A percentile compares a stretch with the other conserved stretches of the same genome.
These are phyloP conservation scores for Pulveroboletus sp. DNA, from an alignment of 768 basidiomycete genomes.

Conservation along the genomic window DNA sequence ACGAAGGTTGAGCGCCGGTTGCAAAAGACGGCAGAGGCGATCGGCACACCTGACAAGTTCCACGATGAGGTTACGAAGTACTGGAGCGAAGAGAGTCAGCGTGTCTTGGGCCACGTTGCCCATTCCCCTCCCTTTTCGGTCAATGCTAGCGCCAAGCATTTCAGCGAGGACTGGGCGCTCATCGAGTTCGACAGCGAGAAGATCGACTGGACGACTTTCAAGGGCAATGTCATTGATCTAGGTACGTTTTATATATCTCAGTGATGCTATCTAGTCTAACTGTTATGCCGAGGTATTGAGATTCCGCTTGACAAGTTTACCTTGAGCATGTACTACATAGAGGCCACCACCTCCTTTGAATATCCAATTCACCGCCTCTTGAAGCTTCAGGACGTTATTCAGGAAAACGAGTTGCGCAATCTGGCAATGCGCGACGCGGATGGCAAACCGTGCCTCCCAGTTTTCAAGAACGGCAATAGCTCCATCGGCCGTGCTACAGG, in stretches of 20 bases:
- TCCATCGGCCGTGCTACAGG: background rate
- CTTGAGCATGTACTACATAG: too few relatives aligned
- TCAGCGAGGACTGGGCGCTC: background rate
- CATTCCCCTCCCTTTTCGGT: background rate
- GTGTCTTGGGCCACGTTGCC: background rate
- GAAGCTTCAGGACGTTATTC: background rate
- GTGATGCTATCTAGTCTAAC: background rate
- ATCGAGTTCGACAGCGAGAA: background rate
- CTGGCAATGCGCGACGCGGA: background rate
- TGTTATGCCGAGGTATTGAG: background rate
- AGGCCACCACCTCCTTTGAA: background rate
- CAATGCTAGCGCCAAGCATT: background rate
- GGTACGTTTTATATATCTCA: background rate
- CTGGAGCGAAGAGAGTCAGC: background rate
- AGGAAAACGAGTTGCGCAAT: background rate
- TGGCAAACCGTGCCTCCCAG: background rate
- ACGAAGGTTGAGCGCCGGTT: too few relatives aligned
- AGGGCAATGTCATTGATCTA: background rate
- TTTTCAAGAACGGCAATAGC: background rate
- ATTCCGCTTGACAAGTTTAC: too few relatives aligned
- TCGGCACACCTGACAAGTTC: too few relatives aligned
- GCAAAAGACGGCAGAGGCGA: too few relatives aligned
- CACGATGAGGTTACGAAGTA: too few relatives aligned
- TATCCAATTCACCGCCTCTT: background rate
- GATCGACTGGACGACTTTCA: background rate